Base-by-base conservation (phyloP, 257 asterid species). In the Capsicum baccatum region DNA sequence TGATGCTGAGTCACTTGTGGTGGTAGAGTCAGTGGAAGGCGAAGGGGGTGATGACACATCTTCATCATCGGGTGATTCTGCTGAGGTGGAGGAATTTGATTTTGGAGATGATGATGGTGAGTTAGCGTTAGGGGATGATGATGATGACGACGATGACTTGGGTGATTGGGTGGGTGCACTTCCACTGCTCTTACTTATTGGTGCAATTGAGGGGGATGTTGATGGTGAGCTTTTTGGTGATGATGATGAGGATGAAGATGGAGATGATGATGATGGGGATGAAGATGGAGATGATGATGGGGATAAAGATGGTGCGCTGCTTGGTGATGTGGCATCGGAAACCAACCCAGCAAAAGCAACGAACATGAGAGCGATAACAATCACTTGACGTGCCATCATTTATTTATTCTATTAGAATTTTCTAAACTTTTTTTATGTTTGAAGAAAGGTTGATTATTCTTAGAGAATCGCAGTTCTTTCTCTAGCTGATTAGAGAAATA, bases 301-400 rank as follows among this genome's bases (percentile, higher is more conserved):
- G 0, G 93, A 83, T 7, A 85, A 26, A 0, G 92, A 54, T 1
- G 95, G 93, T 52, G 91, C 64, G 47, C 48, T 9, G 64, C 70
- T 44, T 0, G 96, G 97, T 15, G 92, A 73, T 15, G 89, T 88
- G 79, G 93, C 93, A 52, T 92, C 94, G 19, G 96, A 87, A 17
- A 84, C 95, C 82, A 83, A 86, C 8, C 92, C 96, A 9, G 80
- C 87, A 9, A 87, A 48, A 85, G 70, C 95, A 71, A 89, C 85
- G 73, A 91, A 83, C 85, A 91, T 55, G 21, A 92, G 56, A 57
- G 92, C 92, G 39, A 92, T 84, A 8, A 85, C 90, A 62, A 88
- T 52, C 83, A 81, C 63, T 60, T 90, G 94, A 35, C 93, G 93
- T n/a, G 92, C 95, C 97, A 94, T 94, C 86, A 83, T 14, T 42